These are phyloP conservation scores for Forsythia viridissima DNA, from an alignment of 257 asterid genomes.

Conservation along the genomic window DNA sequence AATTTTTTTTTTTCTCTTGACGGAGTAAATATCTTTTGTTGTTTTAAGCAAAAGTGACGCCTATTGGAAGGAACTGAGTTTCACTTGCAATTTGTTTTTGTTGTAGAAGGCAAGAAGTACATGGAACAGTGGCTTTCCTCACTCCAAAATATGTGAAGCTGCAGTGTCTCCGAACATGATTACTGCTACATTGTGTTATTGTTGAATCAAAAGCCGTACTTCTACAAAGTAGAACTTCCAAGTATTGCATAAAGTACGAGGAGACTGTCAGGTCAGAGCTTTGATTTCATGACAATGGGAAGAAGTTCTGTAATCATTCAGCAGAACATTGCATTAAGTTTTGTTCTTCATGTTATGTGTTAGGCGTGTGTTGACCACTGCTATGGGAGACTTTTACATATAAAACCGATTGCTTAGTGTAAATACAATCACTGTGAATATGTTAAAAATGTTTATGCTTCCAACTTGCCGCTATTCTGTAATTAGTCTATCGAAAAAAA, in stretches of 20 bases:
- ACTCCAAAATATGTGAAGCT: conserved; percentile 70
- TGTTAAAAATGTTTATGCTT: conserved; percentile 25
- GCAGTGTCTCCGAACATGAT: conserved; percentile 16
- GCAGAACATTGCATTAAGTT: conserved; percentile 17
- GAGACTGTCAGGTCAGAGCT: conserved; percentile 16
- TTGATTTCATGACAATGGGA: neutral
- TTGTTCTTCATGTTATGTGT: conserved; percentile 25
- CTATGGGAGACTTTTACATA: conserved; percentile 23
- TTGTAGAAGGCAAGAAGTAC: conserved; percentile 65
- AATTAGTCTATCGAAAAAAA: neutral
- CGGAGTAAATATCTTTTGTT: neutral
- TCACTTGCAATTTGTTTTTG: conserved; percentile 6
- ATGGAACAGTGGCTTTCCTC: conserved; percentile 86
- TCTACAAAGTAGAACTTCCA: conserved; percentile 11
- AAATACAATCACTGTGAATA: conserved; percentile 30
- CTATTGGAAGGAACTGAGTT: conserved; percentile 15
- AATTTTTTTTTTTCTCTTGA: neutral
- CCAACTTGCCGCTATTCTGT: conserved; percentile 18
- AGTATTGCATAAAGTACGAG: conserved; percentile 14
- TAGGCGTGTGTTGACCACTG: conserved; percentile 18
- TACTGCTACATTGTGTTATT: conserved; percentile 11
- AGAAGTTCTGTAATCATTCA: neutral
- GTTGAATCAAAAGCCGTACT: neutral
- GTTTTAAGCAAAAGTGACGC: neutral
- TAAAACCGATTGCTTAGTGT: conserved; percentile 32